Evolutionary conservation across 164 flowering plant genomes (phyloP).

Genomic region (Nymphaea colorata): DNA sequence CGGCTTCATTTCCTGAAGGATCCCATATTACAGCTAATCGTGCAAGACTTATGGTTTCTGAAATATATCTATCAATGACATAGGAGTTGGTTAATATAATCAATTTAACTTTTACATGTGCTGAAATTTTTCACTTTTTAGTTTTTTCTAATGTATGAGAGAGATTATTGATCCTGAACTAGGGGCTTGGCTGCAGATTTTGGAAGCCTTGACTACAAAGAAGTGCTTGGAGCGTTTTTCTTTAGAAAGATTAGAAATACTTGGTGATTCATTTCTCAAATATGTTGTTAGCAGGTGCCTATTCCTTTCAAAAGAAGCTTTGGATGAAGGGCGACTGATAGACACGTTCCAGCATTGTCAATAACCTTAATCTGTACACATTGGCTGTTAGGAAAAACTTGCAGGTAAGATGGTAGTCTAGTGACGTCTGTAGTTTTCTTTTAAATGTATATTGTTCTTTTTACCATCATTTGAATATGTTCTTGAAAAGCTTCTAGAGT

Average conservation of each 20-base stretch:
- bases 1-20: constrained; percentile 71
- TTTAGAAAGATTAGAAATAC: constrained; percentile 92
- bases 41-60: constrained; percentile 25
- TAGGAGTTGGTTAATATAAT: too few relatives aligned
- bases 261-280: constrained; percentile 96
- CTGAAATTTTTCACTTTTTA: not conserved
- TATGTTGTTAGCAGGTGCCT: constrained; percentile 74
- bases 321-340: constrained; percentile 85
- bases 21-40: constrained; percentile 44
- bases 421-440: not conserved
- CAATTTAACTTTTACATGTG: too few relatives aligned
- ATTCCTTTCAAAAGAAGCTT: constrained; percentile 49
- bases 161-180: not conserved
- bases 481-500: too few relatives aligned
- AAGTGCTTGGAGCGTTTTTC: constrained; percentile 77
- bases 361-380: constrained; percentile 55
- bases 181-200: constrained; percentile 32
- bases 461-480: not conserved
- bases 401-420: constrained; percentile 39
- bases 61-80: too few relatives aligned
- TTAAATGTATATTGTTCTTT: too few relatives aligned
- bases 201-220: constrained; percentile 97
- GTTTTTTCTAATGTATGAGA: not conserved
- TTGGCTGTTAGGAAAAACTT: constrained; percentile 47
- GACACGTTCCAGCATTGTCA: constrained; percentile 63